Conservation (phyloP, 306 rosid species). For the Casuarina glauca region DNA sequence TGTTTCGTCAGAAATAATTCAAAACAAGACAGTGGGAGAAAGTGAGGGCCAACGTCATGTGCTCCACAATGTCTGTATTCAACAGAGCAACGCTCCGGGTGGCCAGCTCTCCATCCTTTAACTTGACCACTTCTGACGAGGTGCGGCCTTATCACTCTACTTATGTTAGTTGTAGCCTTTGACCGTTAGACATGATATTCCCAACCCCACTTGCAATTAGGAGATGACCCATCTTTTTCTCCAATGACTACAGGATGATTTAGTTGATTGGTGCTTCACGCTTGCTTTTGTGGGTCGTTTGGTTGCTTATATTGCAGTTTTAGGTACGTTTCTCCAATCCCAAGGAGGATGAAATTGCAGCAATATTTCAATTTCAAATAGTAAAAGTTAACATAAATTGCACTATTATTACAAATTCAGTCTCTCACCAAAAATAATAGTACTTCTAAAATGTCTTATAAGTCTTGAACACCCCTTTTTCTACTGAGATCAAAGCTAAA, state of each 20-base stretch:
- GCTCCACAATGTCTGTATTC: conserved; percentile 10
- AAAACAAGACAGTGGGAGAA: background rate
- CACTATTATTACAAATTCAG: too few relatives aligned
- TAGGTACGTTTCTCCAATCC: conserved; percentile 17
- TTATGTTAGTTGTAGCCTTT: background rate
- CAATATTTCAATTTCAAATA: too few relatives aligned
- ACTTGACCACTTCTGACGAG: conserved; percentile 5
- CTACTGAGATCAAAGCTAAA: too few relatives aligned
- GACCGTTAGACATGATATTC: background rate
- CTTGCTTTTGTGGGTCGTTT: conserved; percentile 21
- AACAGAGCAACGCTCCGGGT: conserved; percentile 8
- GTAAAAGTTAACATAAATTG: too few relatives aligned
- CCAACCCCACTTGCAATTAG: background rate
- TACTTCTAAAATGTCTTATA: too few relatives aligned
- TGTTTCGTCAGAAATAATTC: background rate
- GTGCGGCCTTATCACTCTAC: conserved; percentile 8
- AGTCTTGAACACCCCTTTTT: too few relatives aligned
- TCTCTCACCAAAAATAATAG: too few relatives aligned
- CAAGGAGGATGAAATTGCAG: background rate
- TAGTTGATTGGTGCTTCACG: conserved; percentile 17
- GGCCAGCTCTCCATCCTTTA: conserved; percentile 2
- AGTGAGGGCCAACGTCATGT: background rate
- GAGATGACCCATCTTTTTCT: background rate
- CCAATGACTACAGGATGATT: conserved; percentile 17
- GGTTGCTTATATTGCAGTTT: conserved; percentile 13